These are phyloP conservation scores for Backusella australiensis DNA, from an alignment of 192 early-diverging fungal genomes.

Conservation along the genomic window DNA sequence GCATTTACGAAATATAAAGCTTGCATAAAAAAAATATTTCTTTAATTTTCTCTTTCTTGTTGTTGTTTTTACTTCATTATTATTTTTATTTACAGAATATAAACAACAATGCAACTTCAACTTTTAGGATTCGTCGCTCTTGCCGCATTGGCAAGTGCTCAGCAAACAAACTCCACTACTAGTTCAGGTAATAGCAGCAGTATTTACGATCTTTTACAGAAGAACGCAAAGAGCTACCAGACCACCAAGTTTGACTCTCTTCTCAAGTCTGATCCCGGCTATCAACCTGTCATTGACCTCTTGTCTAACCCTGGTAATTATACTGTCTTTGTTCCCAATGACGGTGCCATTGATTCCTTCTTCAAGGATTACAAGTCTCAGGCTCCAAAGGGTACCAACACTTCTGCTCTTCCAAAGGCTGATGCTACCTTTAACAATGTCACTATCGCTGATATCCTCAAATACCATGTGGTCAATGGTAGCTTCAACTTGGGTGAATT, in stretches of 20 bases:
- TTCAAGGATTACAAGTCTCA: neutral
- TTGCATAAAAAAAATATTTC: neutral
- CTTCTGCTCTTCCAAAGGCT: neutral
- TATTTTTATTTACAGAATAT: neutral
- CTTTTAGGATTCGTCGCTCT: neutral
- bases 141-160: neutral
- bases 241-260: neutral
- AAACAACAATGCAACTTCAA: slow-evolving; percentile 2
- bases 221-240: neutral
- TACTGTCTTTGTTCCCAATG: slow-evolving; percentile 11
- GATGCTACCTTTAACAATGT: neutral
- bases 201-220: neutral
- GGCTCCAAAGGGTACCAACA: neutral
- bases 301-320: slow-evolving; percentile 8
- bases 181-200: neutral
- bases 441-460: slow-evolving; percentile 4
- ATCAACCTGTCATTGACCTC: slow-evolving; percentile 4
- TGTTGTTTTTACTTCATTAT: neutral
- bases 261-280: neutral
- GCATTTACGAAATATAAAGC: neutral
- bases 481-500: neutral
- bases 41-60: neutral
- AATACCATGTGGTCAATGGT: slow-evolving; percentile 6
- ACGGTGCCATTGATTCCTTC: neutral
- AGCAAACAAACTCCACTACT: neutral